Base-by-base conservation (phyloP, 345 rosid species). In the Eucalyptus erythrocorys region DNA sequence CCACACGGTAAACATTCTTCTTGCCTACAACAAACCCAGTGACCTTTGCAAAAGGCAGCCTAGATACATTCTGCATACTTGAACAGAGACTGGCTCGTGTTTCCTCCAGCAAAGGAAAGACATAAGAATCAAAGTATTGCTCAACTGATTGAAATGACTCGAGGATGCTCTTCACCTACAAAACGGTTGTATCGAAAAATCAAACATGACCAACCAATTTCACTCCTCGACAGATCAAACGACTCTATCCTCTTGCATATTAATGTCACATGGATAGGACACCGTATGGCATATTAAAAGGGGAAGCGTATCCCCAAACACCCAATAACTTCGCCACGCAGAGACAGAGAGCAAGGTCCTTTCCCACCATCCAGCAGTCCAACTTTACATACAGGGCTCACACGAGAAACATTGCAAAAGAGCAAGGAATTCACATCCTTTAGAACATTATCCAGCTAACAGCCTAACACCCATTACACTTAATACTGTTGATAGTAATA, bases 81-180 rank as follows among this genome's bases (percentile, higher is more conserved):
- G 90, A 87, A 86, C 76, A 49, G 17, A 91, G 85, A 14, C 81
- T 45, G 15, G 90, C 89, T 59, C 92, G 87, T 37, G 88, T 87
- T 55, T 91, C 92, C 84, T 91, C 92, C 57, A 91, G 42, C 61
- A 91, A 80, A 27, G 92, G 91, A 81, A 48, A 47, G 27, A 42
- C 3, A 26, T 59, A 91, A 26, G 87, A 88, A 4, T 2, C 47
- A 11, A 86, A 85, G 85, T 91, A 89, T 11, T 88, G 68, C 76
- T 87, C 47, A 30, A 87, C 88, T 21, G 87, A 87, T 16, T 85
- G 86, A 87, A 90, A 90, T 26, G 88, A 59, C 15, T 88, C 87
- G 13, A 88, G 92, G 80, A 91, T 89, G 59, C 49, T 87, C 80
- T 85, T 68, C 57, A 91, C 90, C 92, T 91, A 42, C 43, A n/a